Base-by-base conservation (phyloP, 257 asterid genomes). In the Solanum arcanum region DNA sequence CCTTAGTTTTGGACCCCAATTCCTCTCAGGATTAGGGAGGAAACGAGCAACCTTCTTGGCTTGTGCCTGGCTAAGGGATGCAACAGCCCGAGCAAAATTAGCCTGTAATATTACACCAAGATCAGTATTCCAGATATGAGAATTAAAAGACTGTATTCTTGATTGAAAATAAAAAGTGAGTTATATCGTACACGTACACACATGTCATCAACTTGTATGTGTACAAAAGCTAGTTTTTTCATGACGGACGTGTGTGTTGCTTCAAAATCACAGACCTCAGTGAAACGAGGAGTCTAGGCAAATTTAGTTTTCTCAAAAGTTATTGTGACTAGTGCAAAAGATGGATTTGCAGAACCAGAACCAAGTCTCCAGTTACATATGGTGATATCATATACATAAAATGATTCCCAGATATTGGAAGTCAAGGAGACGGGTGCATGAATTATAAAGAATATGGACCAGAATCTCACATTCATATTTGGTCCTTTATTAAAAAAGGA, bases 1-100 rank as follows among this genome's bases (percentile, higher is more conserved):
- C 92, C 97, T 97, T n/a, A 96, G 94, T 90, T 97, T 97, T 41
- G 99, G 99, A n/a, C 99, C 99, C 99, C 99, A 97, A 84, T 97
- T 95, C 89, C 96, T 91, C 90, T 95, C 99, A 0, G 99, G 99
- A 84, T 97, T 97, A 0, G 98, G 99, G 87, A 95, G 99, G 83
- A 95, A 97, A 52, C 99, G 92, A 6, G 98, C 98, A 7, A 96
- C 95, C 92, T 97, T 97, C 90, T 97, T 97, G 12, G 98, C 98
- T 88, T 97, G 98, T 41, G 99, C 98, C 91, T 91, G 96, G 95
- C 99, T 95, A 23, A 97, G 95, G 8, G 99, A 97, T 66, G 99
- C 94, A 81, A 91, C 94, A 23, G 99, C 99, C 88, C 98, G 91
- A 81, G 99, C 94, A 87, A 97, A 97, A 90, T 96, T 96, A 31